Evolutionary conservation across 768 basidiomycete genomes (phyloP), one percentile per base, ranked within the genome.

Genomic region (Chiua virens): DNA sequence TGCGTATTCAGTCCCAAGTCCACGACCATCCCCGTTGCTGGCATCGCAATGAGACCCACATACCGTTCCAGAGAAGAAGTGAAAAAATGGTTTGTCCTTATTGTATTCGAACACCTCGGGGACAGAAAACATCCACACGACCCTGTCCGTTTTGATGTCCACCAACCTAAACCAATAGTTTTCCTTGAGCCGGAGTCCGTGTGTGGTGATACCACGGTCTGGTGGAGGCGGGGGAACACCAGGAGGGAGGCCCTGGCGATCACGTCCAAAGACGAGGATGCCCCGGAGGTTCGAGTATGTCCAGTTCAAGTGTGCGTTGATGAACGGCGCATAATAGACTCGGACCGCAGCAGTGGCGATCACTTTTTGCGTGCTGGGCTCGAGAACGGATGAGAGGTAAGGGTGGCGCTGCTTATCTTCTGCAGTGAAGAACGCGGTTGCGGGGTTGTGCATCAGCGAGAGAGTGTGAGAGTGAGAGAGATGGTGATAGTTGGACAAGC

Each of bases 81-180:
- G 92, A 71, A 97, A 97, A 74, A 96, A 96, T 3, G 92, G 89
- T 50, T 87, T 82, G 68, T 97, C 92, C 58, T 86, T 78, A 59
- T 81, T 79, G 67, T 95, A 98, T 47, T 84, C 78, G 59, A 86
- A 79, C 42, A 73, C 71, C 40, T 73, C 71, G 1, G 82, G 81
- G 47, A 87, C 73, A 53, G 79, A 79, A 71, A 87, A 86, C 66
- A 79, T 76, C 87, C 87, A 89, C 10, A 85, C 75, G 35, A 82
- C 77, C 62, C 80, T 81, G 28, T 77, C 79, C 3, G 79, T 74
- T 45, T 74, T 75, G 49, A 77, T 68, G 52, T 85, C 83, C 36
- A 83, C 70, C 42, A 87, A 78, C 42, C 83, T 76, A 66, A 87
- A 86, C 85, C 85, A 87, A 58, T 79, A 75, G 52, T 64, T 73